phyloP scores from a whole-genome alignment of 805 yeast genomes.

The Pichia exigua region DNA sequence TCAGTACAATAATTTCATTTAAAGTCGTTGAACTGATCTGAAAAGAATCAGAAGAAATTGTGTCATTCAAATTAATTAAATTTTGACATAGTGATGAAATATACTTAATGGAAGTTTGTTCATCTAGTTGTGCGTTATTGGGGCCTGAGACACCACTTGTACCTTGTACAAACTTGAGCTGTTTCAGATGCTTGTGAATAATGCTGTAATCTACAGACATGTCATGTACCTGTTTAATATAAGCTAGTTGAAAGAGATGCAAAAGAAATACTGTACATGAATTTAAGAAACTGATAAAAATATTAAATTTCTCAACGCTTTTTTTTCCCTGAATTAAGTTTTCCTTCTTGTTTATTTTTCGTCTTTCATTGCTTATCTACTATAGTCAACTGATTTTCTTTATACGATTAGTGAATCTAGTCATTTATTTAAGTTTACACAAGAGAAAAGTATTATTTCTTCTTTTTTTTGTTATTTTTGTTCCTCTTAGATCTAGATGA shows the following conservation, averaged over 20 bases:
- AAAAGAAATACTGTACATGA: neutral
- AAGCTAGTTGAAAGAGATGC: neutral
- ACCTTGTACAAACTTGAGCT: conserved; percentile 8
- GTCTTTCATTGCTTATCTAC: too few species aligned
- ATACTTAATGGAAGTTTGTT: conserved; percentile 15
- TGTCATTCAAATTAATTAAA: neutral
- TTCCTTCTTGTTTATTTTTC: neutral
- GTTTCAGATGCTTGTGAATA: conserved; percentile 23
- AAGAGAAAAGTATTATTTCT: neutral
- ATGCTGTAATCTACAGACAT: conserved; percentile 17
- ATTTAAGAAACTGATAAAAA: neutral
- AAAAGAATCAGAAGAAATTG: neutral
- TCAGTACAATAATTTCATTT: conserved; percentile 46
- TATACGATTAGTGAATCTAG: too few species aligned
- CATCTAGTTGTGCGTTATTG: conserved; percentile 14
- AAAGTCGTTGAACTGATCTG: conserved; percentile 31
- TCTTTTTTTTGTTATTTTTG: neutral
- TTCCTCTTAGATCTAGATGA: neutral
- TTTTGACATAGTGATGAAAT: conserved; percentile 13
- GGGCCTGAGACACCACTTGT: neutral
- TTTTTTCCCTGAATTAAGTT: too few species aligned
- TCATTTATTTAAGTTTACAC: too few species aligned
- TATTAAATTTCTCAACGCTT: neutral
- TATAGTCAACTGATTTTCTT: neutral
- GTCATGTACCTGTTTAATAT: neutral